These are phyloP conservation scores for Megacollybia marginata DNA, from an alignment of 768 basidiomycete species.

Conservation along the genomic window DNA sequence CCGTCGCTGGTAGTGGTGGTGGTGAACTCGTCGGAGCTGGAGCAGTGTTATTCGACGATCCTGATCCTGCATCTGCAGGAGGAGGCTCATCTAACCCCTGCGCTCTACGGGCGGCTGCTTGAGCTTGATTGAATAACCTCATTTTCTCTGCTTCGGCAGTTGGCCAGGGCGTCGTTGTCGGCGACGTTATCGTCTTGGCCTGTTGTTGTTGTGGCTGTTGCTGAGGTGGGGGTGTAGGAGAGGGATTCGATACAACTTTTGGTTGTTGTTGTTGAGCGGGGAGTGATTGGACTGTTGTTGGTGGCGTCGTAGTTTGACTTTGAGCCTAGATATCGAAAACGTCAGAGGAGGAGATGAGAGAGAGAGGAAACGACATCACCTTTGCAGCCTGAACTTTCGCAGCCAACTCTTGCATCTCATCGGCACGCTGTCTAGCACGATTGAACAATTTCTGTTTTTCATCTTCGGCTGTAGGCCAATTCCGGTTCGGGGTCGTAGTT, in stretches of 20 bases:
- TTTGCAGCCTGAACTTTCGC: conserved; percentile 7
- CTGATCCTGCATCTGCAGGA: not conserved
- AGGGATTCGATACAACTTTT: not conserved
- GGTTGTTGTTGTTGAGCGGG: no score
- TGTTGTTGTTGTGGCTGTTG: conserved; percentile 2
- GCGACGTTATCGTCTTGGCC: conserved; percentile 13
- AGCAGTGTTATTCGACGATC: conserved; percentile 10
- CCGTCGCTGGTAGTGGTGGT: no score
- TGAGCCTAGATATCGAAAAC: not conserved
- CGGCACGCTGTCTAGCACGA: conserved; percentile 58
- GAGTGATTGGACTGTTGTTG: not conserved
- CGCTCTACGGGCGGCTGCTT: conserved; percentile 53
- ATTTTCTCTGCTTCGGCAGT: conserved; percentile 70
- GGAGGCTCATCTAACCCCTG: conserved; percentile 27
- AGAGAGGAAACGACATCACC: not conserved
- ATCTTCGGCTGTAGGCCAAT: conserved; percentile 51
- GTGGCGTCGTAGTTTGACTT: not conserved
- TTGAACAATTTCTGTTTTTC: conserved; percentile 62
- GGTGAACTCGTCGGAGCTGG: conserved; percentile 12
- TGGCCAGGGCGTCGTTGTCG: conserved; percentile 5
- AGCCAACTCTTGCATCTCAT: conserved; percentile 40
- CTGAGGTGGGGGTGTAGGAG: conserved; percentile 19
- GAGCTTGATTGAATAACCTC: conserved; percentile 61
- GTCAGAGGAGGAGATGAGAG: not conserved
- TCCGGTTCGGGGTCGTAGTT: not conserved